These are phyloP conservation scores for Aspergillus ostianus DNA, from an alignment of 495 filamentous ascomycete genomes.

Conservation along the genomic window DNA sequence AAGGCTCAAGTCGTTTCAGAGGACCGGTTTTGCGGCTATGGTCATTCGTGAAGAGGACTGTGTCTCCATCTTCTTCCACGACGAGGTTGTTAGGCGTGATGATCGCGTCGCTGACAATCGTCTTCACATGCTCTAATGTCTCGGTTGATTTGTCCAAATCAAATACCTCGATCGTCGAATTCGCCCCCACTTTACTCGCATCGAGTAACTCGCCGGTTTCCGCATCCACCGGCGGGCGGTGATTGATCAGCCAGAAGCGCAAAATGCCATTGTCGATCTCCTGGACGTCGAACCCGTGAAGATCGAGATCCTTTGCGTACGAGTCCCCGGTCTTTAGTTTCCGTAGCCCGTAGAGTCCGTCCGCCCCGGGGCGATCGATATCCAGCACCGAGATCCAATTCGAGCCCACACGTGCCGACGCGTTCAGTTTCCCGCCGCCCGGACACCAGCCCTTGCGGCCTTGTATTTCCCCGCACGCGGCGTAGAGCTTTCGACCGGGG, in stretches of 20 bases:
- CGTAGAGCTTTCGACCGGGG: constrained; percentile 30
- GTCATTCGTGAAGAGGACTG: constrained; percentile 36
- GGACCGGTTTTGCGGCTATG: constrained; percentile 28
- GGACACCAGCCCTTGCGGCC: constrained; percentile 20
- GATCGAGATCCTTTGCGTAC: constrained; percentile 26
- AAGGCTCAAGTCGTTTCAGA: constrained; percentile 18
- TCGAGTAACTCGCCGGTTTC: constrained; percentile 30
- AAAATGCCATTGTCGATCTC: constrained; percentile 13
- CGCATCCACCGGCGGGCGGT: constrained; percentile 34
- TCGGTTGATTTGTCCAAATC: constrained; percentile 18
- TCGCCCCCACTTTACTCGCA: constrained; percentile 27
- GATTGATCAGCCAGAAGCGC: constrained; percentile 39
- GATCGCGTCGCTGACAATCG: constrained; percentile 27
- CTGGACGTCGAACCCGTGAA: constrained; percentile 32
- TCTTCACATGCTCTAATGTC: constrained; percentile 29
- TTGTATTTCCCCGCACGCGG: constrained; percentile 24
- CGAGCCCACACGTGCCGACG: constrained; percentile 21
- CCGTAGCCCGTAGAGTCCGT: constrained; percentile 24
- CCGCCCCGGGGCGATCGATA: constrained; percentile 24
- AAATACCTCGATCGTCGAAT: constrained; percentile 37
- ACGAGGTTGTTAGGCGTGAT: constrained; percentile 36
- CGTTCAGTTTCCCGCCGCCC: constrained; percentile 14
- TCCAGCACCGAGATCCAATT: constrained; percentile 34
- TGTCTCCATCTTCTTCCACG: constrained; percentile 24
- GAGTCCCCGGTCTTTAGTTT: constrained; percentile 9